Conservation (phyloP, 2,329 filamentous ascomycete species). For the Bipolaris zeicola region DNA sequence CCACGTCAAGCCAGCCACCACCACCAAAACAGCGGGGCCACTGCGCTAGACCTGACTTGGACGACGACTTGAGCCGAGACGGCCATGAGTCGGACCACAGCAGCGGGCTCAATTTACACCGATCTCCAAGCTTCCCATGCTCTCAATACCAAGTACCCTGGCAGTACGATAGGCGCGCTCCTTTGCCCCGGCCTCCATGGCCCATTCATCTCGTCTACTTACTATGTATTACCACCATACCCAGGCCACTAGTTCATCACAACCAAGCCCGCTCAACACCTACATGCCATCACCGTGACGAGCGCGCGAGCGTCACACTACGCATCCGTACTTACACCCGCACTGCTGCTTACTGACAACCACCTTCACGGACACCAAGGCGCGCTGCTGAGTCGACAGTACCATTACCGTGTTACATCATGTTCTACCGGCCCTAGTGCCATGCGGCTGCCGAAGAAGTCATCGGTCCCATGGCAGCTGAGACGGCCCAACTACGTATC, state of each 20-base stretch:
- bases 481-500: no score
- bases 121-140: neutral
- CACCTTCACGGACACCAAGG: neutral
- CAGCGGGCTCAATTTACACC: constrained; percentile 2
- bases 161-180: neutral
- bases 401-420: neutral
- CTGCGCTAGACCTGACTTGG: neutral
- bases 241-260: neutral
- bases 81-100: constrained; percentile 1
- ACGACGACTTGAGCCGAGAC: constrained; percentile 1
- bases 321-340: neutral
- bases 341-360: neutral
- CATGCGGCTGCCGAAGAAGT: neutral
- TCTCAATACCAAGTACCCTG: neutral
- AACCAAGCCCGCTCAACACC: neutral
- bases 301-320: neutral
- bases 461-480: neutral
- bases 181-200: neutral
- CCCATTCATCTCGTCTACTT: neutral
- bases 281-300: neutral
- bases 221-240: neutral
- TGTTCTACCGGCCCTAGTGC: neutral
- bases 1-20: constrained; percentile 1
- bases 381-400: neutral
- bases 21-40: neutral